These are phyloP conservation scores for Globisporangium polare DNA, from an alignment of 352 stramenopile species.

Conservation along the genomic window DNA sequence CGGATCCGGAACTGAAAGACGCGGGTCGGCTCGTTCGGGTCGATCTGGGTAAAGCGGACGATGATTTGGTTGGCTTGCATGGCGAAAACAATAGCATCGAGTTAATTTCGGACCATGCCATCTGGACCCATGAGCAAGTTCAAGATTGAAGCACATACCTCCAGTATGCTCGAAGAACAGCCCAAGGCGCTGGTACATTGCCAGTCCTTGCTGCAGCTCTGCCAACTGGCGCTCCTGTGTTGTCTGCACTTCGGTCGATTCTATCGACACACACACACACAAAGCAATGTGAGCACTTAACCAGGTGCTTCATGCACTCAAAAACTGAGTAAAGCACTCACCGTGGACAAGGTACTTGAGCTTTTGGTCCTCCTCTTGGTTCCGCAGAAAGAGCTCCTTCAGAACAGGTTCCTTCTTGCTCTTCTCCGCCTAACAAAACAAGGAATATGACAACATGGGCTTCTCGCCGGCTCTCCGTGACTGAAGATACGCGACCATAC, in stretches of 20 bases:
- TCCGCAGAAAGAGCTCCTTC: constrained; percentile 57
- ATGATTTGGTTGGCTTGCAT: constrained; percentile 51
- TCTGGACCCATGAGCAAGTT: background rate
- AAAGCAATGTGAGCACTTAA: background rate
- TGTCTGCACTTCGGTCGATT: constrained; percentile 36
- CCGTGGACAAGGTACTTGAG: constrained; percentile 41
- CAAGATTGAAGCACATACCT: constrained; percentile 21
- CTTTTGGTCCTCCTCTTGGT: constrained; percentile 49
- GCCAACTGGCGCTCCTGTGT: constrained; percentile 46
- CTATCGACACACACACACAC: background rate
- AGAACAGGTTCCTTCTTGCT: constrained; percentile 16
- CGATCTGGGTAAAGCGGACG: constrained; percentile 71
- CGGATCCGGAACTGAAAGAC: constrained; percentile 74
- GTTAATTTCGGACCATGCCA: too few species aligned
- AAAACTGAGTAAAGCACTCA: too few species aligned
- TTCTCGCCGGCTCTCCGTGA: background rate
- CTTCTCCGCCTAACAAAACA: constrained; percentile 8
- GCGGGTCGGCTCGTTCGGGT: constrained; percentile 42
- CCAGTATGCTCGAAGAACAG: constrained; percentile 63
- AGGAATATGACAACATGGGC: background rate
- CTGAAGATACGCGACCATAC: constrained; percentile 6
- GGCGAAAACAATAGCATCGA: constrained; percentile 3
- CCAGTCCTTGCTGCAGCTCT: constrained; percentile 58
- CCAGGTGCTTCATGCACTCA: background rate
- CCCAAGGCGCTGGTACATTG: constrained; percentile 64